Percentiles rank a stretch among this genome's conserved stretches.
Conservation (phyloP, 1,139 yeast genomes). For the Lizanozyma gosingica region DNA sequence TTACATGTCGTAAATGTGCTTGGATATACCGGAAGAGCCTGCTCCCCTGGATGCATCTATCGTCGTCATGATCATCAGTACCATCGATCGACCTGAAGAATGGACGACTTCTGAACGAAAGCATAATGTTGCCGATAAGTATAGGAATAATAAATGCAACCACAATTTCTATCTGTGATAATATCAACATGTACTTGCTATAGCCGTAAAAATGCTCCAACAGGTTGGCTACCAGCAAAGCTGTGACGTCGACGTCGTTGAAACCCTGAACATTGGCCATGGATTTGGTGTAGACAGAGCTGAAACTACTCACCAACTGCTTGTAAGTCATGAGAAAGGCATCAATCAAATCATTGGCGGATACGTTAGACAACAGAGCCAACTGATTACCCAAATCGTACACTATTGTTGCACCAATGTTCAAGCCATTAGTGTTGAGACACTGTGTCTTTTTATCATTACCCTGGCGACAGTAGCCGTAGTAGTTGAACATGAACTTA, state of each 20-base stretch:
- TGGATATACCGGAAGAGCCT: background rate
- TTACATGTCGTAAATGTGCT: background rate
- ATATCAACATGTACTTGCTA: background rate
- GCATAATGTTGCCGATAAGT: background rate
- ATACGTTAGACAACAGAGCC: background rate
- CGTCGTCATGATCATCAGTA: too few relatives aligned
- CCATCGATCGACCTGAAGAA: too few relatives aligned
- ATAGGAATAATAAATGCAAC: background rate
- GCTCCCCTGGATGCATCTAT: too few relatives aligned
- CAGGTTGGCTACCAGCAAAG: background rate
- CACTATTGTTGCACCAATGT: background rate
- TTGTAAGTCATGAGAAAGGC: background rate
- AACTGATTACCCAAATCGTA: background rate
- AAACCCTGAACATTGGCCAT: background rate
- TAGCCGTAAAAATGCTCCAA: background rate
- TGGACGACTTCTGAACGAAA: background rate
- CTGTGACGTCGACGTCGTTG: background rate
- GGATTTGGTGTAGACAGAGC: background rate
- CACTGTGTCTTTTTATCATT: background rate
- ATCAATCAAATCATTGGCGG: background rate
- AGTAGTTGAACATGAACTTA: background rate
- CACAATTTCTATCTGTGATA: background rate
- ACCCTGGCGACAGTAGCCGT: background rate
- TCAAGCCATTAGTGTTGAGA: background rate
- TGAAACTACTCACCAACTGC: background rate